Evolutionary conservation across 2,329 filamentous ascomycete species (phyloP), one percentile per base, ranked within the genome.

Genomic region (Aspergillus pseudotamarii): DNA sequence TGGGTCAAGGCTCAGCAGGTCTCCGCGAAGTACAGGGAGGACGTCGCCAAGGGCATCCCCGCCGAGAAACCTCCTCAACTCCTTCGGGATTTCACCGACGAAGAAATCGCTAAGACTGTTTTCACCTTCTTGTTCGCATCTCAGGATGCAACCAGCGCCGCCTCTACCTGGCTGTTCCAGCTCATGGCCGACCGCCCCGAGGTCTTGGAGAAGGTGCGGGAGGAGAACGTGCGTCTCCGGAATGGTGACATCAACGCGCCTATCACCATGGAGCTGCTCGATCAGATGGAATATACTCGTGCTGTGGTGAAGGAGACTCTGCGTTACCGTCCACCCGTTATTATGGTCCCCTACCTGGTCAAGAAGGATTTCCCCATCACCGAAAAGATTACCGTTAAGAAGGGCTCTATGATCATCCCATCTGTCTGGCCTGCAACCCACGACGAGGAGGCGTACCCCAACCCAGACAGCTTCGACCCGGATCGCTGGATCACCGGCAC

Each of bases 111-210:
- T 61, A 92, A 95, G 84, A 97, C 94, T 28, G 78, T 98, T 74
- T 97, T 97, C 82, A 96, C 94, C 57, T 97, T 98, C 84, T 85
- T 98, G 65, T 98, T 98, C 80, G 94, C 95, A 65, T 97, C 94
- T 4, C 95, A 98, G 81, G 95, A 99, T 78, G 95, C 95, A 69
- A 97, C 95, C 66, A 95, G 91, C 81, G 96, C 92, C 73, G 94
- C 95, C 65, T 89, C 87, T 73, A 97, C 94, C 59, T 98, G 95
- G 93, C 82, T 98, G 68, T 97, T 97, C 85, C 95, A 99, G 82
- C 87, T 93, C 73, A 89, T 93, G 83, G 94, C 95, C 54, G 93
- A 98, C 81, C 90, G 93, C 68, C 94, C 94, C n/a, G 94, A 98
- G 64, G 85, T 96, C 59, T 85, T 98, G 60, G 91, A 94, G 74